These are phyloP conservation scores for Fusarium torreyae DNA, from an alignment of 2,329 filamentous ascomycete genomes.

Conservation along the genomic window DNA sequence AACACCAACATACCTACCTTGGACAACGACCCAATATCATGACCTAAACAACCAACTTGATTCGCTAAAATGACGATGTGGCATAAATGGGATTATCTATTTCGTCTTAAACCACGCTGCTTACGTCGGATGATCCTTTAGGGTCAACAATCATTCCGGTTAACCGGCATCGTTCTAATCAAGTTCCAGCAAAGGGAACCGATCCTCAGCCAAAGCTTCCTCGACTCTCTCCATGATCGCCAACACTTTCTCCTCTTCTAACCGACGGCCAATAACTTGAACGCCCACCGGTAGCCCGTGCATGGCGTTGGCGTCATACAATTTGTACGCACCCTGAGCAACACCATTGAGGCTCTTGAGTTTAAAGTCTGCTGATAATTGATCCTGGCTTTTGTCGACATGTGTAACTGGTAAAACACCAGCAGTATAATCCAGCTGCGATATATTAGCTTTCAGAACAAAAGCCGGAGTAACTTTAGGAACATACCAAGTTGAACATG, in stretches of 20 bases:
- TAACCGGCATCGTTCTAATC: slow-evolving; percentile 54
- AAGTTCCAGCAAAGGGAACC: slow-evolving; percentile 66
- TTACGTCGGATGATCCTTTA: background rate
- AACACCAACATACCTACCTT: slow-evolving; percentile 9
- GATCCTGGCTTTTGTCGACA: slow-evolving; percentile 79
- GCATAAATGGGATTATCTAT: background rate
- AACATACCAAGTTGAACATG: slow-evolving; percentile 85
- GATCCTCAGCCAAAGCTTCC: slow-evolving; percentile 74
- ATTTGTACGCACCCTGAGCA: slow-evolving; percentile 85
- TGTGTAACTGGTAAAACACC: slow-evolving; percentile 89
- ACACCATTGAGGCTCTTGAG: slow-evolving; percentile 81
- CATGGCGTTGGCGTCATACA: slow-evolving; percentile 88
- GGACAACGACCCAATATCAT: slow-evolving; percentile 18
- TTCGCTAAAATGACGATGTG: slow-evolving; percentile 21
- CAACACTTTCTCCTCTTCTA: slow-evolving; percentile 91
- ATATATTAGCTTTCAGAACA: slow-evolving; percentile 8
- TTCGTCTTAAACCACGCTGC: background rate
- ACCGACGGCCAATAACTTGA: slow-evolving; percentile 82
- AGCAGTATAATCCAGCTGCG: slow-evolving; percentile 84
- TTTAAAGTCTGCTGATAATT: slow-evolving; percentile 73
- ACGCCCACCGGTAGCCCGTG: slow-evolving; percentile 89
- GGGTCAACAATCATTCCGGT: background rate
- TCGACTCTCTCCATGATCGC: slow-evolving; percentile 85
- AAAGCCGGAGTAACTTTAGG: background rate
- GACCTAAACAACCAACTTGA: slow-evolving; percentile 28